A percentile compares a stretch with the other conserved stretches of the same genome.
Conservation (phyloP, 2,329 filamentous ascomycete species). For the Arachnopeziza araneosa region DNA sequence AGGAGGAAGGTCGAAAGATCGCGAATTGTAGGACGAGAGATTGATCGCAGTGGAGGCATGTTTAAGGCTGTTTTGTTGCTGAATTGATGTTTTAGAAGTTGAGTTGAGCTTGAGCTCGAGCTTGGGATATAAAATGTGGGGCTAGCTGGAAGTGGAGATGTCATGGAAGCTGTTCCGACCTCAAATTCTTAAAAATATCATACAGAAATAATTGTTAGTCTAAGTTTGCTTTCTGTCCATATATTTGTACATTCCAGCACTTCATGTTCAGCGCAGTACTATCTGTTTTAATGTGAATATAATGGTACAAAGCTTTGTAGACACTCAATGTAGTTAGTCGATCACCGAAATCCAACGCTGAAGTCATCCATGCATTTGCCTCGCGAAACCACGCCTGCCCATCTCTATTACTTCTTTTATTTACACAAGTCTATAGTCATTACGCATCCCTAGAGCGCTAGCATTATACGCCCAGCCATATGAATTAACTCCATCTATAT, state of each 20-base stretch:
- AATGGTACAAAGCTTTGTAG: too few species aligned
- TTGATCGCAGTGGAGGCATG: constrained; percentile 18
- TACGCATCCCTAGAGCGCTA: background rate
- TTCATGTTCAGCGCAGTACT: too few species aligned
- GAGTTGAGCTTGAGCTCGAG: background rate
- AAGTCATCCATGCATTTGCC: background rate
- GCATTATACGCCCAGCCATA: background rate
- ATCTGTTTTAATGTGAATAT: too few species aligned
- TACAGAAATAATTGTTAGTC: too few species aligned
- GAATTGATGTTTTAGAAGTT: background rate
- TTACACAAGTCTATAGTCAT: background rate
- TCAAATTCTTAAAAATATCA: too few species aligned
- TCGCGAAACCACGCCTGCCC: background rate
- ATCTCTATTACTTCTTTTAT: background rate
- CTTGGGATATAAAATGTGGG: background rate
- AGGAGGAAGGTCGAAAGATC: constrained; percentile 23
- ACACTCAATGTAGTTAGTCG: too few species aligned
- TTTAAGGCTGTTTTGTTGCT: background rate
- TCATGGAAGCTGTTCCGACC: background rate
- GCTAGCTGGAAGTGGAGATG: background rate
- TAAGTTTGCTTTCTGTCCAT: too few species aligned
- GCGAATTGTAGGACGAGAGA: constrained; percentile 22
- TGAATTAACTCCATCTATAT: background rate
- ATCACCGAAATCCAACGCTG: background rate
- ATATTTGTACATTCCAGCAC: too few species aligned